Evolutionary conservation across 495 filamentous ascomycete genomes (phyloP).

Genomic region (Penicillium paradoxum): DNA sequence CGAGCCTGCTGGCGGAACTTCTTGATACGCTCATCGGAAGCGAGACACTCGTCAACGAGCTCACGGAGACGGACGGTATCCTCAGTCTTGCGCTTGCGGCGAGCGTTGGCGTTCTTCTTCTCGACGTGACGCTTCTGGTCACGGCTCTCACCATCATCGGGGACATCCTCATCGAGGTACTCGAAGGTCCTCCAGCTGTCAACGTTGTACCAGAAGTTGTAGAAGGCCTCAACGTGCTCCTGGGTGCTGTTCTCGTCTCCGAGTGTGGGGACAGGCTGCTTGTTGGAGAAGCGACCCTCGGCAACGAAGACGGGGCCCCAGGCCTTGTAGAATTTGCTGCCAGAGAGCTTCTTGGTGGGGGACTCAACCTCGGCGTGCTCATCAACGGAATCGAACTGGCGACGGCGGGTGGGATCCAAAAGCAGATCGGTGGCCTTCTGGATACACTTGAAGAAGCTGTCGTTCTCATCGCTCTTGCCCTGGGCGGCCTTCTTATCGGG

Average conservation of each 20-base stretch:
- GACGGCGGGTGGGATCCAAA: conserved; percentile 83
- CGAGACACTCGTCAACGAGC: conserved; percentile 78
- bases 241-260: conserved; percentile 79
- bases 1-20: conserved; percentile 85
- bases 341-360: conserved; percentile 79
- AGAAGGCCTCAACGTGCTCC: conserved; percentile 88
- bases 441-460: conserved; percentile 99
- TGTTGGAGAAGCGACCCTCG: conserved; percentile 88
- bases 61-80: conserved; percentile 85
- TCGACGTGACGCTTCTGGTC: conserved; percentile 98
- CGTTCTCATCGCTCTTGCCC: conserved; percentile 76
- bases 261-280: conserved; percentile 77
- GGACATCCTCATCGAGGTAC: conserved; percentile 97
- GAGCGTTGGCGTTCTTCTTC: conserved; percentile 94
- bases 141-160: conserved; percentile 97
- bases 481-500: conserved; percentile 96
- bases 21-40: conserved; percentile 91
- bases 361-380: conserved; percentile 87
- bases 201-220: conserved; percentile 99
- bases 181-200: conserved; percentile 97
- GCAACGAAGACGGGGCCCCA: conserved; percentile 83
- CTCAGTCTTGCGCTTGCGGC: conserved; percentile 98
- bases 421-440: conserved; percentile 96
- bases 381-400: conserved; percentile 95
- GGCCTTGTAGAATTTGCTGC: conserved; percentile 89